phyloP scores from a whole-genome alignment of 495 filamentous ascomycete genomes.

The Hypoxylon subgilvum region DNA sequence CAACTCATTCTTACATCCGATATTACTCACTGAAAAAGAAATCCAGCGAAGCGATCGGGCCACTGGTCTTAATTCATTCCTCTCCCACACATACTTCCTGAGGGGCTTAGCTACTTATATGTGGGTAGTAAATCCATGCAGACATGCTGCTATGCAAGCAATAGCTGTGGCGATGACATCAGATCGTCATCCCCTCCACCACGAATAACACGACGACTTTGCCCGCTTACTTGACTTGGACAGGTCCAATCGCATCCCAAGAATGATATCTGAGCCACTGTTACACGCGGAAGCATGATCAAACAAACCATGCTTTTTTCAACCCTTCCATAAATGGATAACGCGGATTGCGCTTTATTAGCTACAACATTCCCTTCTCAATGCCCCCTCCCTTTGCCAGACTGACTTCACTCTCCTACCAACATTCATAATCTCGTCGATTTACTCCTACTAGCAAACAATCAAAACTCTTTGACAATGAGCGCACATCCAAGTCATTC shows the following conservation, averaged over 20 bases:
- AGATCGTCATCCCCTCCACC: conserved; percentile 1
- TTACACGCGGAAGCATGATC: conserved; percentile 15
- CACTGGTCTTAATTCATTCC: too few species aligned
- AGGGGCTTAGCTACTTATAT: background rate
- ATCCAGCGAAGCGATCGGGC: too few species aligned
- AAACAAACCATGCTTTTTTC: background rate
- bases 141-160: background rate
- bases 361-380: background rate
- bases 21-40: background rate
- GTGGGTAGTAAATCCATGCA: background rate
- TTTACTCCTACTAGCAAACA: too few species aligned
- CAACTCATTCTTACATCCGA: background rate
- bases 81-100: too few species aligned
- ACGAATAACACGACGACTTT: background rate
- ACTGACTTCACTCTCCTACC: too few species aligned
- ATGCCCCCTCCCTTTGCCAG: background rate
- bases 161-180: conserved; percentile 27
- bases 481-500: conserved; percentile 28
- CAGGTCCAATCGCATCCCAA: conserved; percentile 2
- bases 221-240: background rate
- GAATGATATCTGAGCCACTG: conserved; percentile 10
- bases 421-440: too few species aligned
- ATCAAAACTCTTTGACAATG: conserved; percentile 7
- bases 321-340: too few species aligned
- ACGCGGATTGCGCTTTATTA: conserved; percentile 1